Evolutionary conservation across 2,329 filamentous ascomycete genomes (phyloP).

Genomic region (Colletotrichum costaricense): DNA sequence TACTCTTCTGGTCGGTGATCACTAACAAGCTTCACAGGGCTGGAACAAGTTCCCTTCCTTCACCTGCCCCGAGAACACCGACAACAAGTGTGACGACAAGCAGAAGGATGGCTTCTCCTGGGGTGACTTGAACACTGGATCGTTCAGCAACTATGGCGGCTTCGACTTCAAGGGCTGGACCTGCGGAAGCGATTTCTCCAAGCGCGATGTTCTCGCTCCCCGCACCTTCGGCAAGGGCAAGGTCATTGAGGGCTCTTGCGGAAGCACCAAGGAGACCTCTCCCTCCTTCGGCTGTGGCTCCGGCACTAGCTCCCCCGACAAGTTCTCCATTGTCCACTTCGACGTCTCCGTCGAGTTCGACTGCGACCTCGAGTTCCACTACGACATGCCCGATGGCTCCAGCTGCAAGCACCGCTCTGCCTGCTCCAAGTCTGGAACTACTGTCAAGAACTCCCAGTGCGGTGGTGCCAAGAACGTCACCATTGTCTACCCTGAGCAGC

Average conservation of each 20-base stretch:
- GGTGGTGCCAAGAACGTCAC: slow-evolving; percentile 88
- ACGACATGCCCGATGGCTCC: slow-evolving; percentile 84
- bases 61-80: slow-evolving; percentile 75
- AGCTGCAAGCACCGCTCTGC: slow-evolving; percentile 81
- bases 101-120: slow-evolving; percentile 81
- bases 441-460: slow-evolving; percentile 87
- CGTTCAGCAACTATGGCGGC: slow-evolving; percentile 74
- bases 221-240: slow-evolving; percentile 63
- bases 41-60: slow-evolving; percentile 56
- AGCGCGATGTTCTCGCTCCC: slow-evolving; percentile 67
- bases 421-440: slow-evolving; percentile 76
- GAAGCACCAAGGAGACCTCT: slow-evolving; percentile 55
- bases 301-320: slow-evolving; percentile 52
- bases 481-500: slow-evolving; percentile 71
- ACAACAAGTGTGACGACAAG: slow-evolving; percentile 80
- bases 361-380: slow-evolving; percentile 86
- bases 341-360: slow-evolving; percentile 80
- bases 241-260: slow-evolving; percentile 69
- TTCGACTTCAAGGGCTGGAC: slow-evolving; percentile 80
- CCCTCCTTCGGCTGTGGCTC: slow-evolving; percentile 69
- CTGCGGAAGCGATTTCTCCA: slow-evolving; percentile 69
- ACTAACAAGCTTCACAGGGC: slow-evolving; percentile 33
- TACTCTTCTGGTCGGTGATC: not conserved
- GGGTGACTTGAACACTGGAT: slow-evolving; percentile 69
- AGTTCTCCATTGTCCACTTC: slow-evolving; percentile 82